Percentiles rank a stretch among this genome's conserved stretches.
phyloP scores from a whole-genome alignment of 257 asterid genomes.

The Haberlea rhodopensis region DNA sequence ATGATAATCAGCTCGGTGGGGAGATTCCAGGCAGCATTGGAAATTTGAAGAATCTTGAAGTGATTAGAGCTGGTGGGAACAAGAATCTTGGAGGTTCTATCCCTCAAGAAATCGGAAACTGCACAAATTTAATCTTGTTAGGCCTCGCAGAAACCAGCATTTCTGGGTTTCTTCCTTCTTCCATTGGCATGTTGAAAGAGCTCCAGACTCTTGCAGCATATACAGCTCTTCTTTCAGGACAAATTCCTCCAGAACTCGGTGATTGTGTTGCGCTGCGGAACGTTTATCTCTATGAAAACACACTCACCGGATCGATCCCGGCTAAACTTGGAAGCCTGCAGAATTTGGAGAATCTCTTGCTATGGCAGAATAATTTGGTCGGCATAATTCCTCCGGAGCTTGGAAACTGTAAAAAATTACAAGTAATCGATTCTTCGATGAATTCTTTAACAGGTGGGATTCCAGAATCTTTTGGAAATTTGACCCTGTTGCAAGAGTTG shows the following conservation, averaged over 20 bases:
- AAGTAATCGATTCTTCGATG: conserved; percentile 56
- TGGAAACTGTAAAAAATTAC: conserved; percentile 46
- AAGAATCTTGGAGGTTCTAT: conserved; percentile 63
- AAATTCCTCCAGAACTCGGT: conserved; percentile 73
- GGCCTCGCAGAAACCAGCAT: conserved; percentile 76
- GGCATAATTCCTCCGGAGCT: conserved; percentile 61
- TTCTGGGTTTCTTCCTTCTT: conserved; percentile 66
- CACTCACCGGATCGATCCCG: conserved; percentile 67
- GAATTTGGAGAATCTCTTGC: conserved; percentile 48
- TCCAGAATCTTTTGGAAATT: conserved; percentile 55
- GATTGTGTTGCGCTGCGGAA: conserved; percentile 44
- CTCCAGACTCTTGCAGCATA: conserved; percentile 63
- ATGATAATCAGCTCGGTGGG: conserved; percentile 63
- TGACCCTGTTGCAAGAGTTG: conserved; percentile 49
- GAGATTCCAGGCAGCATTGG: conserved; percentile 57
- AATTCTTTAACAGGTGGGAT: conserved; percentile 62
- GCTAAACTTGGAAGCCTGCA: conserved; percentile 45
- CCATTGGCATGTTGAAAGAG: conserved; percentile 51
- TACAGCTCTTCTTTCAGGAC: conserved; percentile 69
- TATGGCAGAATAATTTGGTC: conserved; percentile 68
- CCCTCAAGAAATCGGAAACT: conserved; percentile 64
- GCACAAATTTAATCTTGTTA: conserved; percentile 48
- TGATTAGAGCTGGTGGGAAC: conserved; percentile 76
- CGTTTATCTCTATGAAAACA: conserved; percentile 62
- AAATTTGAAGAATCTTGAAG: conserved; percentile 44